Percentiles rank a stretch among this genome's conserved stretches.
phyloP scores from a whole-genome alignment of 768 basidiomycete genomes.

The Boletus rufocinnamomeus region DNA sequence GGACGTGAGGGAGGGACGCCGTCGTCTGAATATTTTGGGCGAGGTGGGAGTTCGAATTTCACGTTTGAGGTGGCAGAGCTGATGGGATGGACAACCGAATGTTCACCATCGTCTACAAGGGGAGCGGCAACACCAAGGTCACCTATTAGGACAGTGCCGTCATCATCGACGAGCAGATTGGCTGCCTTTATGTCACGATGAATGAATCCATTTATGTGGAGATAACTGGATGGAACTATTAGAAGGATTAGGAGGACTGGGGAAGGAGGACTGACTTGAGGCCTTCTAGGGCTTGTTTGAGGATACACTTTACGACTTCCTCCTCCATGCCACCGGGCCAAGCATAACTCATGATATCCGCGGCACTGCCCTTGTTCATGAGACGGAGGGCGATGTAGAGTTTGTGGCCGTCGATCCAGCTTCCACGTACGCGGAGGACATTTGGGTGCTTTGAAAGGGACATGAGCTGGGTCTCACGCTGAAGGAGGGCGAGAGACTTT shows the following conservation, averaged over 20 bases:
- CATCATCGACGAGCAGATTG: slow-evolving; percentile 88
- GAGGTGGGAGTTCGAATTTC: slow-evolving; percentile 37
- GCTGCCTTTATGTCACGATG: slow-evolving; percentile 95
- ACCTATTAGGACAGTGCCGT: slow-evolving; percentile 86
- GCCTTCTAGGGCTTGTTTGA: slow-evolving; percentile 86
- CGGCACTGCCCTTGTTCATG: slow-evolving; percentile 86
- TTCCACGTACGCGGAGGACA: slow-evolving; percentile 86
- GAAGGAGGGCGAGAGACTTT: slow-evolving; percentile 68
- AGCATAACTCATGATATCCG: slow-evolving; percentile 81
- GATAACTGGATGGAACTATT: slow-evolving; percentile 52
- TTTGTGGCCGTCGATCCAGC: slow-evolving; percentile 84
- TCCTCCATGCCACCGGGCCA: slow-evolving; percentile 93
- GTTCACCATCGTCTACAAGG: slow-evolving; percentile 64
- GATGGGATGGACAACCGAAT: slow-evolving; percentile 32
- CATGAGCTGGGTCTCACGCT: slow-evolving; percentile 89
- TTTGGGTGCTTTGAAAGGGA: slow-evolving; percentile 92
- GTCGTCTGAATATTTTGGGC: slow-evolving; percentile 3
- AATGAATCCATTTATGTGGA: slow-evolving; percentile 90
- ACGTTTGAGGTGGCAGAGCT: slow-evolving; percentile 32
- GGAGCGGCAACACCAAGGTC: slow-evolving; percentile 93
- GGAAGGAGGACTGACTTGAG: slow-evolving; percentile 60
- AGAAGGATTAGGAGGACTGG: background rate
- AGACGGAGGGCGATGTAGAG: slow-evolving; percentile 85
- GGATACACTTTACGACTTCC: slow-evolving; percentile 80
- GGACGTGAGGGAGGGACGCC: slow-evolving; percentile 35